Evolutionary conservation across 164 flowering plant species (phyloP).

Genomic region (Annona cherimola): DNA sequence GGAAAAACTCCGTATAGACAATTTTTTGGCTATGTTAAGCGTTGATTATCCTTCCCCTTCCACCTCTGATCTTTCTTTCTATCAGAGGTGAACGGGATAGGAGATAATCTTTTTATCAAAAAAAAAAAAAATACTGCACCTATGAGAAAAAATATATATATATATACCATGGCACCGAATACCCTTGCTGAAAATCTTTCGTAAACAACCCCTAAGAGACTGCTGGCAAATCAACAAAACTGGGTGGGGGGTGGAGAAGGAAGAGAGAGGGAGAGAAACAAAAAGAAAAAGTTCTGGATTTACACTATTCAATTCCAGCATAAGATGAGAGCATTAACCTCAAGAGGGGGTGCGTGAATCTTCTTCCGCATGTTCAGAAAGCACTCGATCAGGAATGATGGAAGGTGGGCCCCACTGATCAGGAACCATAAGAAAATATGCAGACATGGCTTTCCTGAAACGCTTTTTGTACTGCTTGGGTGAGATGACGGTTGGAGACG

Average conservation of each 20-base stretch:
- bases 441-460: conserved; percentile 96
- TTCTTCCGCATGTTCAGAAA: conserved; percentile 59
- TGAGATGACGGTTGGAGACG: conserved; percentile 94
- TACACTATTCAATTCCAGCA: too few species aligned
- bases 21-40: too few species aligned
- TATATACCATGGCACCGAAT: too few species aligned
- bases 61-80: too few species aligned
- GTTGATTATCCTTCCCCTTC: too few species aligned
- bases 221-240: conserved; percentile 13
- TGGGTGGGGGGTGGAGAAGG: too few species aligned
- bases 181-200: conserved; percentile 33
- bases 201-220: conserved; percentile 27
- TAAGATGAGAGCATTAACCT: conserved; percentile 28
- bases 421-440: conserved; percentile 92
- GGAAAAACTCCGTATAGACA: too few species aligned
- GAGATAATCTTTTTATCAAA: too few species aligned
- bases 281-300: conserved; percentile 8
- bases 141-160: too few species aligned
- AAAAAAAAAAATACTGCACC: too few species aligned
- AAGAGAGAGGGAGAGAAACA: conserved; percentile 4
- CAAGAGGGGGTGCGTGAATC: conserved; percentile 33
- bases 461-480: conserved; percentile 96
- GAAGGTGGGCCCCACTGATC: conserved; percentile 86
- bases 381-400: conserved; percentile 52
- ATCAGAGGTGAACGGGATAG: too few species aligned